These are phyloP conservation scores for Trichoderma sp. DNA, from an alignment of 2,329 filamentous ascomycete species.

Conservation along the genomic window DNA sequence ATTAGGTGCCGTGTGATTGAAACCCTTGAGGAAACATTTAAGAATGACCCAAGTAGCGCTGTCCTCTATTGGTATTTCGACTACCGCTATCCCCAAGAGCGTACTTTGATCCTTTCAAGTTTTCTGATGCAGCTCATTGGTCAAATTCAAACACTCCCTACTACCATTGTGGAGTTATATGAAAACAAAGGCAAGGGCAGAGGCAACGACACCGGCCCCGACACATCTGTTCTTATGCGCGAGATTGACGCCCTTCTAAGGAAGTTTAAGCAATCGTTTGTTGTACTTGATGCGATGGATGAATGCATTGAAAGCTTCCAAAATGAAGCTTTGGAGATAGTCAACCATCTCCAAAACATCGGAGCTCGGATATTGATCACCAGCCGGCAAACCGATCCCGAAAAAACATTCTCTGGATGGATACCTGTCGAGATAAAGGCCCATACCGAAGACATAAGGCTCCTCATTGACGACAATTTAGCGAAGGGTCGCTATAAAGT, in stretches of 20 bases:
- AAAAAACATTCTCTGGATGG: not conserved
- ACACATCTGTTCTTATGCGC: too few species aligned
- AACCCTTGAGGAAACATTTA: rapidly evolving
- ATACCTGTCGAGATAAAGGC: not conserved
- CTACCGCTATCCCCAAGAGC: not conserved
- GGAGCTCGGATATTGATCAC: not conserved
- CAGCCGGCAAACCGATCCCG: not conserved
- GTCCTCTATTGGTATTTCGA: not conserved
- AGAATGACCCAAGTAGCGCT: not conserved
- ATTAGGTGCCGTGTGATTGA: not conserved
- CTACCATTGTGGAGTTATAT: not conserved
- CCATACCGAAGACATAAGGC: not conserved
- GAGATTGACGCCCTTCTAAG: not conserved
- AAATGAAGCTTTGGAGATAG: too few species aligned
- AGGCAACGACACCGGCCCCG: too few species aligned
- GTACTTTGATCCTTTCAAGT: not conserved
- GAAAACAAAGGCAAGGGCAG: not conserved
- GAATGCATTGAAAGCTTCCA: not conserved
- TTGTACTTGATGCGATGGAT: not conserved
- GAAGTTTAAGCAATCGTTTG: not conserved
- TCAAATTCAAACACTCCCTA: not conserved
- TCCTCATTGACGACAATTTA: not conserved
- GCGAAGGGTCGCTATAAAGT: too few species aligned
- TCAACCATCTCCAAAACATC: not conserved
- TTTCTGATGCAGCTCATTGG: not conserved